Percentiles rank a stretch among this genome's conserved stretches.
These are phyloP conservation scores for Lactifluus subvellereus DNA, from an alignment of 768 basidiomycete genomes.

Conservation along the genomic window DNA sequence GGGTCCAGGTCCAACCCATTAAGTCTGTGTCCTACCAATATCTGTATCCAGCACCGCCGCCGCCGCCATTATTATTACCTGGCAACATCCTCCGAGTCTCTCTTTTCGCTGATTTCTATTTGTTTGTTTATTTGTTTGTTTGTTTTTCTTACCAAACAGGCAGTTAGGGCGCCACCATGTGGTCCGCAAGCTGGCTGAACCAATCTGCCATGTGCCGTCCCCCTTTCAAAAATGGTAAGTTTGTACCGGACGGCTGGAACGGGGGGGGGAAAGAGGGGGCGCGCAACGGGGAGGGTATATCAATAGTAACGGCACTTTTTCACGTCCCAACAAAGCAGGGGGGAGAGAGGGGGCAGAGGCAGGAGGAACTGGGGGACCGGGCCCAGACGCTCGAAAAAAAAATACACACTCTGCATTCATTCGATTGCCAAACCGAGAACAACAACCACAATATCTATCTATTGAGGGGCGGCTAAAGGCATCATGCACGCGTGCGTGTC, in stretches of 20 bases:
- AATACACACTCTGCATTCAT: not conserved
- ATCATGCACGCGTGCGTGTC: not conserved
- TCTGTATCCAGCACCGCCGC: not conserved
- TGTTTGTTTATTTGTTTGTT: not conserved
- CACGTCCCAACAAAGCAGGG: not conserved
- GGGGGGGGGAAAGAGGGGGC: no score
- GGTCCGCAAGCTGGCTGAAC: not conserved
- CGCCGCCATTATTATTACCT: not conserved
- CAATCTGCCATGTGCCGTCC: not conserved
- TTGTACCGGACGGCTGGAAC: not conserved
- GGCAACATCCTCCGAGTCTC: not conserved
- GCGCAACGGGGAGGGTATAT: no score
- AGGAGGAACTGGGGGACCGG: not conserved
- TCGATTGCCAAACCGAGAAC: constrained; percentile 5
- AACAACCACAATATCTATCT: not conserved
- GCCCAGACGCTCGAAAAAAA: not conserved
- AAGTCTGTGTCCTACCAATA: not conserved
- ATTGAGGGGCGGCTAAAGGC: not conserved
- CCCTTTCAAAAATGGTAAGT: not conserved
- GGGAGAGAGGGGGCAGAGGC: not conserved
- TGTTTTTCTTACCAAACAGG: not conserved
- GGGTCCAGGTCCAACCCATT: not conserved
- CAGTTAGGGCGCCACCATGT: constrained; percentile 8
- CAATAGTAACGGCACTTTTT: no score
- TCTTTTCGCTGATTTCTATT: no score